Base-by-base conservation (phyloP, 2,329 filamentous ascomycete species). In the Colletotrichum salicis region DNA sequence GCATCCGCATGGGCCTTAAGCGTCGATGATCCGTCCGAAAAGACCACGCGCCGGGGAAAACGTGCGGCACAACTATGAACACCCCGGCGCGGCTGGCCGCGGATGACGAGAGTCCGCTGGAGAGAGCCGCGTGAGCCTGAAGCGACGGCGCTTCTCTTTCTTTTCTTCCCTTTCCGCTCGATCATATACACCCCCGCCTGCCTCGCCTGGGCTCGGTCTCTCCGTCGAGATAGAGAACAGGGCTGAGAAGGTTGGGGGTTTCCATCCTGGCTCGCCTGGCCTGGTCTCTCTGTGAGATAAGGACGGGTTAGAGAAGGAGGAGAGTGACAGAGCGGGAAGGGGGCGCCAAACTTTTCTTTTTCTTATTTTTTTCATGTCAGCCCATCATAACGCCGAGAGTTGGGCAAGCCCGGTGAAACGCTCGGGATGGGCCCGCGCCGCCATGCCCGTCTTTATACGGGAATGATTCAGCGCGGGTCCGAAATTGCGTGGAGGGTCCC, bases 361-460 rank as follows among this genome's bases (percentile, higher is more conserved):
- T 19, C 31, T 31, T 59, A 61, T 61, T 73, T 73, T 65, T 66
- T 74, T 56, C 31, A 71, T 70, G 27, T 48, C 72, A 78, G 78
- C 77, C 78, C 78, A 76, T 80, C 78, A 75, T 73, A 80, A 80
- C 75, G 79, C 79, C 79, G 79, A 80, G 78, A 76, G 78, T 80
- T 76, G 79, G 78, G 76, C 78, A 80, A 59, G 62, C 74, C 77
- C 71, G 52, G 62, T 76, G 76, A 78, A 76, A 67, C 76, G 71
- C 73, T 68, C 68, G 72, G 76, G 70, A 71, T 62, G 57, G 60
- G 31, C 24, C 45, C 24, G 31, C 33, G 57, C 52, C 24, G 31
- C 19, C 5, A 65, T 61, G 11, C 27, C 22, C 5, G 27, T 19
- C 22, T 29, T 29, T 11, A 35, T 22, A 35, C 27, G 27, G 27